phyloP scores from a whole-genome alignment of 305 asterid species.

The Solanum hybrid region DNA sequence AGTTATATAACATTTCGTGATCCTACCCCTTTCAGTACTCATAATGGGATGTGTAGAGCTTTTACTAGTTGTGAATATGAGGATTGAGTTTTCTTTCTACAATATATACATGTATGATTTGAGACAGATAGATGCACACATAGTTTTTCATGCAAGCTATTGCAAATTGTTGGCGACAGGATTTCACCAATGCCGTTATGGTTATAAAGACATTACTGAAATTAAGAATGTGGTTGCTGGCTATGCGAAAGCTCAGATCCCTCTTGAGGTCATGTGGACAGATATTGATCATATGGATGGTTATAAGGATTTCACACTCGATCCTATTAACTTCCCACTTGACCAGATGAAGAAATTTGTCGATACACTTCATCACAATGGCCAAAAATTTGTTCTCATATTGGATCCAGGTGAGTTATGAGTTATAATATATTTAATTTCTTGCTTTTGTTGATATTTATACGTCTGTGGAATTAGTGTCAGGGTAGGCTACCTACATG shows the following conservation, averaged over 20 bases:
- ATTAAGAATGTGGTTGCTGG: constrained; percentile 57
- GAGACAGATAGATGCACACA: neutral
- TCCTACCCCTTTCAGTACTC: neutral
- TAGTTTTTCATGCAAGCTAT: neutral
- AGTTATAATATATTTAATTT: neutral
- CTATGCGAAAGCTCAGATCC: constrained; percentile 57
- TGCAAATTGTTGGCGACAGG: constrained; percentile 23
- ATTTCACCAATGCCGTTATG: constrained; percentile 78
- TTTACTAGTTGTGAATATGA: neutral
- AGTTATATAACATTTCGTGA: neutral
- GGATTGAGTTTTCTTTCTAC: neutral
- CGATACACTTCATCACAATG: constrained; percentile 50
- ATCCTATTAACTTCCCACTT: constrained; percentile 62
- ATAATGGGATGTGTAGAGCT: neutral
- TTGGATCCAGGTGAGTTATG: constrained; percentile 76
- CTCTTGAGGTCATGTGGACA: constrained; percentile 89
- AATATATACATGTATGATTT: neutral
- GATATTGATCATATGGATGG: constrained; percentile 94
- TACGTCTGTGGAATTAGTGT: neutral
- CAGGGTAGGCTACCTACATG: neutral
- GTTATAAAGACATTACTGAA: constrained; percentile 57
- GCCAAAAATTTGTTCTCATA: constrained; percentile 64
- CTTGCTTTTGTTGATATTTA: neutral
- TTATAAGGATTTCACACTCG: constrained; percentile 85
- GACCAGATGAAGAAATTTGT: constrained; percentile 52